Conservation (phyloP, 805 yeast genomes). For the Metschnikowia lachancei region DNA sequence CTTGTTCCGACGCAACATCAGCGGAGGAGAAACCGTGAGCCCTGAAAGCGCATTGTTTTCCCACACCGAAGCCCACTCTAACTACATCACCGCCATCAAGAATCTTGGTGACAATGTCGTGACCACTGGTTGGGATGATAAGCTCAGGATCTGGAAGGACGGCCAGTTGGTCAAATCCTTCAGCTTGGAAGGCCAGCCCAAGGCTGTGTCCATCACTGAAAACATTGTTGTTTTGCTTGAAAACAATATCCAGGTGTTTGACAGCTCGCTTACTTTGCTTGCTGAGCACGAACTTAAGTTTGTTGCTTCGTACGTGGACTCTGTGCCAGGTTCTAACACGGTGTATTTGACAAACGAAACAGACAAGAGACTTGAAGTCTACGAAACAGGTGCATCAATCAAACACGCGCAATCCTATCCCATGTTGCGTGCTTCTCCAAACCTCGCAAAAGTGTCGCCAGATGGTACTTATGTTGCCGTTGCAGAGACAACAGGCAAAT, state of each 20-base stretch:
- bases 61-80: slow-evolving; percentile 52
- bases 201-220: slow-evolving; percentile 27
- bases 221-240: slow-evolving; percentile 31
- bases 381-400: slow-evolving; percentile 47
- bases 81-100: slow-evolving; percentile 58
- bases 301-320: slow-evolving; percentile 26
- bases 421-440: slow-evolving; percentile 59
- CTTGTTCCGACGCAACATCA: slow-evolving; percentile 56
- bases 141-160: slow-evolving; percentile 44
- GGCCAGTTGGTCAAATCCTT: slow-evolving; percentile 14
- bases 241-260: slow-evolving; percentile 27
- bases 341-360: slow-evolving; percentile 33
- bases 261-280: slow-evolving; percentile 10
- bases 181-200: slow-evolving; percentile 35
- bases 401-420: slow-evolving; percentile 25
- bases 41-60: neutral
- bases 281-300: slow-evolving; percentile 23
- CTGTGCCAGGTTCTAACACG: slow-evolving; percentile 20
- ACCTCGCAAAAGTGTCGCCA: slow-evolving; percentile 67
- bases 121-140: slow-evolving; percentile 90
- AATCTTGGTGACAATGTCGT: slow-evolving; percentile 28
- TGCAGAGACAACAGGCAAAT: slow-evolving; percentile 86
- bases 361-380: slow-evolving; percentile 32
- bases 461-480: slow-evolving; percentile 68
- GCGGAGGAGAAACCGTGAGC: slow-evolving; percentile 13